These are phyloP conservation scores for Pseudohalonectria lignicola DNA, from an alignment of 2,329 filamentous ascomycete species.

Conservation along the genomic window DNA sequence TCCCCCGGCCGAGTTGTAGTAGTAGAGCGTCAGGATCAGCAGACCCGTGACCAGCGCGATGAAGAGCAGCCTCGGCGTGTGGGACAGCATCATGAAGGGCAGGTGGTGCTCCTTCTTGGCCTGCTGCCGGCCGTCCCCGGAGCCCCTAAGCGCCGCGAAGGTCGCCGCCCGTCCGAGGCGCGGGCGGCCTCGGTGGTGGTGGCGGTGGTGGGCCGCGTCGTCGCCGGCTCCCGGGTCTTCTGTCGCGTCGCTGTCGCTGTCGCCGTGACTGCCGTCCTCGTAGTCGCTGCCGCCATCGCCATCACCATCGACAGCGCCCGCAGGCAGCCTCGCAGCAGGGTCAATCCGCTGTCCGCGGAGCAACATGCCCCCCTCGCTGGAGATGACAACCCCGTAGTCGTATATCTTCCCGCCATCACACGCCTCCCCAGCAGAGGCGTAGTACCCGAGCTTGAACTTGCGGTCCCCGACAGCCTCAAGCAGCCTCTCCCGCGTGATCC, in stretches of 20 bases:
- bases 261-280: no score
- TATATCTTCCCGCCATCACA: neutral
- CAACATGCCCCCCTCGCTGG: slow-evolving; percentile 1
- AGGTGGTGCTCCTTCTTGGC: slow-evolving; percentile 1
- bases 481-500: slow-evolving; percentile 2
- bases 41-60: slow-evolving; percentile 7
- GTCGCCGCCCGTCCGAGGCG: no score
- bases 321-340: neutral
- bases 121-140: neutral
- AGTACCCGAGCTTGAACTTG: neutral
- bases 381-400: slow-evolving; percentile 2
- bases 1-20: slow-evolving; percentile 17
- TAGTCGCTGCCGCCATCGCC: neutral
- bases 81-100: slow-evolving; percentile 5
- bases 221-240: neutral
- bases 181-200: neutral
- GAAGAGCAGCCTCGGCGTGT: neutral
- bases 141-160: neutral
- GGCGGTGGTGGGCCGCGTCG: neutral
- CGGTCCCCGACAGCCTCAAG: slow-evolving; percentile 1
- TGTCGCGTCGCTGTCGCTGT: neutral
- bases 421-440: neutral
- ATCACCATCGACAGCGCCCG: neutral
- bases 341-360: neutral
- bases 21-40: slow-evolving; percentile 23